phyloP scores from a whole-genome alignment of 208 protist genomes.

The Trypanosoma rangeli region DNA sequence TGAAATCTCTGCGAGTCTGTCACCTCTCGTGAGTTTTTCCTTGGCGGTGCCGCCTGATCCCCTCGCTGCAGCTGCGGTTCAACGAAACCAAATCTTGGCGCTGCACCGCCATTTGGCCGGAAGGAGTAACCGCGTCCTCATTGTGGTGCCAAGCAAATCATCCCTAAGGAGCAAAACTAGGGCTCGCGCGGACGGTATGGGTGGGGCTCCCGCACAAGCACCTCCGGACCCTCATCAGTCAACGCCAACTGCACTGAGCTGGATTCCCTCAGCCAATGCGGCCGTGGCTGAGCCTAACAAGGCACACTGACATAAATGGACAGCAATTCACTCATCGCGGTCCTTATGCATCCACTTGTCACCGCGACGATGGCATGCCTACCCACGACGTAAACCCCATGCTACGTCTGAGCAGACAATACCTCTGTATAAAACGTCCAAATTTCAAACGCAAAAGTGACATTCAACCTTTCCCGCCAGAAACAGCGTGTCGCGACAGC shows the following conservation, averaged over 20 bases:
- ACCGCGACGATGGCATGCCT: slow-evolving; percentile 56
- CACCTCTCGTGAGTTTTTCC: slow-evolving; percentile 20
- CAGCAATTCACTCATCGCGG: slow-evolving; percentile 35
- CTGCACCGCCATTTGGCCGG: slow-evolving; percentile 51
- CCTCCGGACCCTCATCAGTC: slow-evolving; percentile 8
- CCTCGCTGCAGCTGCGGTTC: slow-evolving; percentile 89
- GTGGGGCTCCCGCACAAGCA: neutral
- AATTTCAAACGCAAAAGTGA: slow-evolving; percentile 87
- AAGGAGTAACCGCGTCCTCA: slow-evolving; percentile 50
- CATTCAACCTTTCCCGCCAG: slow-evolving; percentile 64
- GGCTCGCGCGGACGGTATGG: slow-evolving; percentile 14
- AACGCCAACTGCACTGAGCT: slow-evolving; percentile 24
- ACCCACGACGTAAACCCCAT: slow-evolving; percentile 75
- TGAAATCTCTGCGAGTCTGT: slow-evolving; percentile 91
- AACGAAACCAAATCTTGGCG: slow-evolving; percentile 64
- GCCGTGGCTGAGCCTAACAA: slow-evolving; percentile 5
- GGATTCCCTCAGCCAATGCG: slow-evolving; percentile 8
- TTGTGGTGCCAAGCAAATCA: slow-evolving; percentile 42
- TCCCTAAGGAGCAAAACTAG: slow-evolving; percentile 68
- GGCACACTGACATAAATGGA: slow-evolving; percentile 16
- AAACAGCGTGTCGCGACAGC: slow-evolving; percentile 32
- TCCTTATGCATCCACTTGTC: slow-evolving; percentile 53
- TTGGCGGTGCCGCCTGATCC: slow-evolving; percentile 54
- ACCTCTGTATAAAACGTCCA: slow-evolving; percentile 30
- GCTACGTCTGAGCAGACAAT: slow-evolving; percentile 29